Percentiles rank a stretch among this genome's conserved stretches.
These are phyloP conservation scores for Ophiocordyceps camponoti-saundersi DNA, from an alignment of 2,329 filamentous ascomycete genomes.

Conservation along the genomic window DNA sequence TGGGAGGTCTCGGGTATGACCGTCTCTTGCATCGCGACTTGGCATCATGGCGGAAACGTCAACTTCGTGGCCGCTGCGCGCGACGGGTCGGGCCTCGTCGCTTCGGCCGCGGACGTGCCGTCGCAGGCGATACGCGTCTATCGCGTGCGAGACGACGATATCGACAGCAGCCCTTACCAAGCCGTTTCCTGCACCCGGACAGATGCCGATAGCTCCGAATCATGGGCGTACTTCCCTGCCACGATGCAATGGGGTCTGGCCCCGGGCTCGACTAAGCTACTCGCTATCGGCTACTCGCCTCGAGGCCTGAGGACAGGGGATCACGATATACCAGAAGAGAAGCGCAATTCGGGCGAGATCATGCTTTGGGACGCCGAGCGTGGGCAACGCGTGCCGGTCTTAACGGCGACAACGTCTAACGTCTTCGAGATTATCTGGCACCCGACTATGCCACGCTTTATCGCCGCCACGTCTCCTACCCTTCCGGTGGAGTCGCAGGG, in stretches of 20 bases:
- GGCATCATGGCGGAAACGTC: slow-evolving; percentile 39
- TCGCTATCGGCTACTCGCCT: slow-evolving; percentile 47
- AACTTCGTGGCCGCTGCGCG: slow-evolving; percentile 44
- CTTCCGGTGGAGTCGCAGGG: slow-evolving; percentile 22
- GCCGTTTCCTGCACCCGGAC: slow-evolving; percentile 24
- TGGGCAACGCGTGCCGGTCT: slow-evolving; percentile 26
- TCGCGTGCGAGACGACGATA: slow-evolving; percentile 18
- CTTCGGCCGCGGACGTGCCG: slow-evolving; percentile 40
- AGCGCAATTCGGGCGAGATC: slow-evolving; percentile 39
- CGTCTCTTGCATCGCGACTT: slow-evolving; percentile 28
- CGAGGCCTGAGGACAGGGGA: slow-evolving; percentile 32
- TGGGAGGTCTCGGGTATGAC: slow-evolving; percentile 29
- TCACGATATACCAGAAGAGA: slow-evolving; percentile 43
- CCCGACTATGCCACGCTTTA: slow-evolving; percentile 32
- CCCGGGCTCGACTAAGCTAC: slow-evolving; percentile 26
- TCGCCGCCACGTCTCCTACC: slow-evolving; percentile 38
- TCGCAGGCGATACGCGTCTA: slow-evolving; percentile 41
- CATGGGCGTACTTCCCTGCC: slow-evolving; percentile 46
- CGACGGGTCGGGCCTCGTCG: slow-evolving; percentile 29
- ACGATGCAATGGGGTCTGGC: slow-evolving; percentile 44
- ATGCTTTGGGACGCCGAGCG: slow-evolving; percentile 37
- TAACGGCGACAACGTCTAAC: slow-evolving; percentile 36
- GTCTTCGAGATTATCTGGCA: slow-evolving; percentile 52
- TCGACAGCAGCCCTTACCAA: slow-evolving; percentile 18
- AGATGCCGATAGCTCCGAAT: slow-evolving; percentile 19